phyloP scores from a whole-genome alignment of 345 rosid species.

The Citrus unshiu region DNA sequence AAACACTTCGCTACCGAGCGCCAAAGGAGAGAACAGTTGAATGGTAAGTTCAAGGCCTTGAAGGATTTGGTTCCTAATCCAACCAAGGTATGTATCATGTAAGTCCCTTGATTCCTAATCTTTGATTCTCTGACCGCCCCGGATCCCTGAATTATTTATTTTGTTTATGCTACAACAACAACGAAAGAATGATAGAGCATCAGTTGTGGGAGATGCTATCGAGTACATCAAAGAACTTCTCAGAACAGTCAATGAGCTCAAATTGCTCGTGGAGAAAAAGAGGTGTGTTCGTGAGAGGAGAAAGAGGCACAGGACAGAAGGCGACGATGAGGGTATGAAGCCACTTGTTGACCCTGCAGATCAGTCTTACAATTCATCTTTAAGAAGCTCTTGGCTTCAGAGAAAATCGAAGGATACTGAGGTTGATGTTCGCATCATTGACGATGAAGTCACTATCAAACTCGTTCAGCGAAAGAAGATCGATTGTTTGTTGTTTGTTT shows the following conservation, averaged over 20 bases:
- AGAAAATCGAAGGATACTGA: conserved; percentile 83
- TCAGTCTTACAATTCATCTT: conserved; percentile 43
- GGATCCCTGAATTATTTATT: too few relatives aligned
- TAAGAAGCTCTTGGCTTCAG: conserved; percentile 88
- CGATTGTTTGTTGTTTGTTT: conserved; percentile 68
- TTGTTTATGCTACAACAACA: too few relatives aligned
- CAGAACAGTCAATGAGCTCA: conserved; percentile 65
- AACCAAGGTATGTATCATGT: conserved; percentile 44
- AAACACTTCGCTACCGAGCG: conserved; percentile 66
- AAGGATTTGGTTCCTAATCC: conserved; percentile 67
- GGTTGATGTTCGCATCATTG: conserved; percentile 79
- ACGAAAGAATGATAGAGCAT: conserved; percentile 76
- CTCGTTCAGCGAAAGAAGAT: conserved; percentile 76
- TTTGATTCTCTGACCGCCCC: too few relatives aligned
- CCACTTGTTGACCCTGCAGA: conserved; percentile 35
- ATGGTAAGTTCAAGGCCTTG: conserved; percentile 52
- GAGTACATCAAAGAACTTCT: conserved; percentile 72
- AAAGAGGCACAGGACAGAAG: conserved; percentile 42
- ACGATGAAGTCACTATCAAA: conserved; percentile 86
- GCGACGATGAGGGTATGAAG: conserved; percentile 49
- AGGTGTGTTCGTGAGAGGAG: conserved; percentile 53
- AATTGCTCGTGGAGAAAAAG: conserved; percentile 72
- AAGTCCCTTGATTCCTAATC: too few relatives aligned
- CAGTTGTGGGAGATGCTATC: conserved; percentile 76
- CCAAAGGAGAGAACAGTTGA: conserved; percentile 62